Conservation (phyloP, 1,139 yeast genomes). For the Chernovozyma sophiae-reginae region DNA sequence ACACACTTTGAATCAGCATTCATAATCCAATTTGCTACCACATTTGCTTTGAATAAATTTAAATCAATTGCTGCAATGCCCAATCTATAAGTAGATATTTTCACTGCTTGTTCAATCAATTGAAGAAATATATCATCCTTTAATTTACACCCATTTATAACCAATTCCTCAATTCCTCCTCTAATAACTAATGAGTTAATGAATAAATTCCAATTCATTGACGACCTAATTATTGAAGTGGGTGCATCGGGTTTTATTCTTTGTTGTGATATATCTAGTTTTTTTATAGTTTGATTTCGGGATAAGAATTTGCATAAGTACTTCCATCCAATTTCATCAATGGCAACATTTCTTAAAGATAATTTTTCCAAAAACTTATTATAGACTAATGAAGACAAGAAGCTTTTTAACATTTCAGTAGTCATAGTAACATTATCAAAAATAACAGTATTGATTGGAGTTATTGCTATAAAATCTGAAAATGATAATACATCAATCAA, state of each 20-base stretch:
- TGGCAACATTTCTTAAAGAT: constrained; percentile 73
- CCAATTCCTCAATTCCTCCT: constrained; percentile 79
- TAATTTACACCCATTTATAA: constrained; percentile 75
- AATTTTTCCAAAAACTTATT: constrained; percentile 63
- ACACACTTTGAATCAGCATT: constrained; percentile 51
- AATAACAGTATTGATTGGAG: constrained; percentile 72
- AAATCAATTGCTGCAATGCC: constrained; percentile 77
- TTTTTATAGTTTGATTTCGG: constrained; percentile 52
- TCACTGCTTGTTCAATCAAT: constrained; percentile 51
- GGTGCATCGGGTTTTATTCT: constrained; percentile 51
- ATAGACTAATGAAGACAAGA: constrained; percentile 58
- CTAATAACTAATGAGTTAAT: constrained; percentile 52
- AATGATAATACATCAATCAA: constrained; percentile 84
- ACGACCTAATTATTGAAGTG: constrained; percentile 46
- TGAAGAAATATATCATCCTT: constrained; percentile 47
- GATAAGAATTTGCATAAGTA: constrained; percentile 68
- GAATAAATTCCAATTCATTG: constrained; percentile 75
- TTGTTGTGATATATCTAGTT: constrained; percentile 79
- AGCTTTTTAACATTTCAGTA: constrained; percentile 72
- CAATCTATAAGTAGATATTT: constrained; percentile 56
- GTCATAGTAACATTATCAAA: constrained; percentile 82
- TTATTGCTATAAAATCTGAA: constrained; percentile 80
- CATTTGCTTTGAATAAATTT: constrained; percentile 49
- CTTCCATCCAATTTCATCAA: constrained; percentile 71
- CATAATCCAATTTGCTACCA: constrained; percentile 62